Percentiles rank a stretch among this genome's conserved stretches.
Conservation (phyloP, 2,329 filamentous ascomycete species). For the Alternaria dauci region DNA sequence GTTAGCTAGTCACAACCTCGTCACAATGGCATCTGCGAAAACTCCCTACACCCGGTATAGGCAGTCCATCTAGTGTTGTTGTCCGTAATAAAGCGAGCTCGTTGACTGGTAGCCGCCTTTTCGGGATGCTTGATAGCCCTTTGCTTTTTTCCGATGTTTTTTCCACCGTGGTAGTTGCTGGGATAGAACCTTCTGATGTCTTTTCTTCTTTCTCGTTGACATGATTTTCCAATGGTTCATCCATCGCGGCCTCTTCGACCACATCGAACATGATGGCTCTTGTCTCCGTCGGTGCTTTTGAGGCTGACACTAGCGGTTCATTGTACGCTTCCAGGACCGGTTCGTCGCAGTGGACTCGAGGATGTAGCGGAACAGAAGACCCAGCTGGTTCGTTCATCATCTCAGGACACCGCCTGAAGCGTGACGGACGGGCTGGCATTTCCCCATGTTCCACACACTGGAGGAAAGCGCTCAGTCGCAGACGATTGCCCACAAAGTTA, state of each 20-base stretch:
- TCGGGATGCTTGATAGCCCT: slow-evolving; percentile 20
- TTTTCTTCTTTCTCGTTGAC: background rate
- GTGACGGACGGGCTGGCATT: slow-evolving; percentile 36
- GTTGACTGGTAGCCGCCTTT: slow-evolving; percentile 34
- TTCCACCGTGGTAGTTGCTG: background rate
- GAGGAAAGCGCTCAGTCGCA: slow-evolving; percentile 39
- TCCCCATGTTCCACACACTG: slow-evolving; percentile 27
- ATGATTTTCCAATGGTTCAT: background rate
- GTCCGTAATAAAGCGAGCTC: slow-evolving; percentile 40
- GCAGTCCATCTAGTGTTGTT: slow-evolving; percentile 38
- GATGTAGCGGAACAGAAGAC: background rate
- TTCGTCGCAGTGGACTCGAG: background rate
- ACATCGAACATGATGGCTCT: background rate
- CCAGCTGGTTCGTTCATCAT: background rate
- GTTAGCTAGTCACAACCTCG: slow-evolving; percentile 16
- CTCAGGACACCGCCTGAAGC: slow-evolving; percentile 25
- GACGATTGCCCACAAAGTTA: slow-evolving; percentile 34
- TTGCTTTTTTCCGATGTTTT: background rate
- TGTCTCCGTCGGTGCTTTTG: background rate
- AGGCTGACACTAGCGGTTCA: background rate
- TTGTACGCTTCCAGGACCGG: background rate
- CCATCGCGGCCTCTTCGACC: background rate
- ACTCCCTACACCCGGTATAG: slow-evolving; percentile 36
- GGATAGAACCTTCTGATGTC: background rate
- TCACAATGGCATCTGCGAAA: background rate